Evolutionary conservation across 2,329 filamentous ascomycete genomes (phyloP).

Genomic region (Elsinoe arachidis): DNA sequence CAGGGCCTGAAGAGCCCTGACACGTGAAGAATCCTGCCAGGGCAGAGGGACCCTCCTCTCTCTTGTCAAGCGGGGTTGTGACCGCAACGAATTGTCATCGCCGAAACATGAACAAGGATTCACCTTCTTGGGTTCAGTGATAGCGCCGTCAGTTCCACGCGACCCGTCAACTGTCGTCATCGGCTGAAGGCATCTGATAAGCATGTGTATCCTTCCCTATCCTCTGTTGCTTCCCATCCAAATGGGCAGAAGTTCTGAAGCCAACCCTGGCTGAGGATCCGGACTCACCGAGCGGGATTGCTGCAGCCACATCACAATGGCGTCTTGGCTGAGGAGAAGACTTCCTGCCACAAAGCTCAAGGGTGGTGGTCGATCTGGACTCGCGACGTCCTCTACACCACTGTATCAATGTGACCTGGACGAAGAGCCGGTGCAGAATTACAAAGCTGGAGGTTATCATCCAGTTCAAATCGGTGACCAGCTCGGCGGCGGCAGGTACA

Average conservation of each 20-base stretch:
- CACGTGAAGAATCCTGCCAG: slow-evolving; percentile 2
- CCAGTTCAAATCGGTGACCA: slow-evolving; percentile 27
- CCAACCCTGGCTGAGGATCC: background rate
- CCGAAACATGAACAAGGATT: background rate
- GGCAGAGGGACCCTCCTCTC: background rate
- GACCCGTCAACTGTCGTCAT: background rate
- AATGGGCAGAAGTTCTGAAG: too few relatives aligned
- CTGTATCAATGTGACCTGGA: slow-evolving; percentile 6
- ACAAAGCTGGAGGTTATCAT: slow-evolving; percentile 28
- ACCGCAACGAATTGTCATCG: background rate
- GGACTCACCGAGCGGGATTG: background rate
- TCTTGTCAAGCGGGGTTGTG: slow-evolving; percentile 3
- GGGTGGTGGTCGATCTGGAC: background rate
- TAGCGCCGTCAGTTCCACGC: too few relatives aligned
- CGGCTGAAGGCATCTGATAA: too few relatives aligned
- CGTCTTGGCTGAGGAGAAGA: background rate
- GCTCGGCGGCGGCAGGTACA: slow-evolving; percentile 27
- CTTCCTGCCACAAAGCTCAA: background rate
- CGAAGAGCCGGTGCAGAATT: slow-evolving; percentile 13
- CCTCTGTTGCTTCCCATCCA: too few relatives aligned
- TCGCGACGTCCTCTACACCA: background rate
- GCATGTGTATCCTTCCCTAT: too few relatives aligned
- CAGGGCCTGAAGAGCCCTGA: too few relatives aligned
- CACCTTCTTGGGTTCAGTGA: background rate
- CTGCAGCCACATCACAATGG: background rate